Conservation (phyloP, 768 basidiomycete genomes). For the Lactarius pseudohatsudake region DNA sequence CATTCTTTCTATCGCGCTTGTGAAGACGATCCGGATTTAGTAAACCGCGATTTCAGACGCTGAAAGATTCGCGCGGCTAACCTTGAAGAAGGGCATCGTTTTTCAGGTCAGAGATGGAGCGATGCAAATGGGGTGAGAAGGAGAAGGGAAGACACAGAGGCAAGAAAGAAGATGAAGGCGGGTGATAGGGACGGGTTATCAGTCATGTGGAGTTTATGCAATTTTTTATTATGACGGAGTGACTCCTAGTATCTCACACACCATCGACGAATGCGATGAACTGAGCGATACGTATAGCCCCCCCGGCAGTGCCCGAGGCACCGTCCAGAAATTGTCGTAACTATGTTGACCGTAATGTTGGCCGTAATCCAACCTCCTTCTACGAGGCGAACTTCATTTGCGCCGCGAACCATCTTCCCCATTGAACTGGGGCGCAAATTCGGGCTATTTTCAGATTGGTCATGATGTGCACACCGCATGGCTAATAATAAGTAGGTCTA, state of each 20-base stretch:
- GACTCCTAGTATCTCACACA: background rate
- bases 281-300: background rate
- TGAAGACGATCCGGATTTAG: background rate
- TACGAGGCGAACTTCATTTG: background rate
- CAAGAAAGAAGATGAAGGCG: background rate
- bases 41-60: background rate
- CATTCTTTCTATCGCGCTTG: background rate
- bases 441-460: background rate
- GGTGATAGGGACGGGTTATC: background rate
- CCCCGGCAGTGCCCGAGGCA: too few species aligned
- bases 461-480: background rate
- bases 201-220: background rate
- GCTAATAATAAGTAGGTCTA: background rate
- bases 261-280: background rate
- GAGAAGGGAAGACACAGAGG: background rate
- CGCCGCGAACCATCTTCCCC: background rate
- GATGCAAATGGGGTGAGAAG: background rate
- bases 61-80: background rate
- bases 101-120: background rate
- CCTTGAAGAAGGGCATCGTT: slow-evolving; percentile 1
- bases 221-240: background rate
- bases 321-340: background rate
- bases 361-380: background rate
- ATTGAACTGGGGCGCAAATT: background rate
- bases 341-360: too few species aligned